Evolutionary conservation across 306 rosid species (phyloP).

Genomic region (Trifolium fragiferum): DNA sequence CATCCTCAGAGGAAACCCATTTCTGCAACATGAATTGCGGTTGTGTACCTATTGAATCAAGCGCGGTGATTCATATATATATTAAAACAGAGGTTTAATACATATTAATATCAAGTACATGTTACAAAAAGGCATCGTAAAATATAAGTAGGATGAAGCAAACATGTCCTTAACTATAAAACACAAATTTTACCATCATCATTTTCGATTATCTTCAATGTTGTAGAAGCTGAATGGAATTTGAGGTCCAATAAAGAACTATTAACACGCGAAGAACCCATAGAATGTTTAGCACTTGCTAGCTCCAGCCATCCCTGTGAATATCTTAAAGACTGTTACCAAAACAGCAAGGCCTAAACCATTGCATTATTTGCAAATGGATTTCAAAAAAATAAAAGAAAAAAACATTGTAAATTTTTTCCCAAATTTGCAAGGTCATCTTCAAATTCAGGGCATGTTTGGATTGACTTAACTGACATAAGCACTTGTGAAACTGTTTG

Average conservation of each 20-base stretch:
- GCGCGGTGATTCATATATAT: constrained; percentile 33
- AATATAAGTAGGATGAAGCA: constrained; percentile 23
- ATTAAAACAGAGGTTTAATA: constrained; percentile 31
- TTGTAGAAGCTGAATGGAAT: constrained; percentile 68
- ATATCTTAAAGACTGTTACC: constrained; percentile 2
- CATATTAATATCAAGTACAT: constrained; percentile 13
- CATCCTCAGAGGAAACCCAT: constrained; percentile 66
- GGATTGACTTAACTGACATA: too few relatives aligned
- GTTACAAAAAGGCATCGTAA: constrained; percentile 1
- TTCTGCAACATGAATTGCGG: constrained; percentile 62
- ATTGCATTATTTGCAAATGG: background rate
- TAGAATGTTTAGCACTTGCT: constrained; percentile 86
- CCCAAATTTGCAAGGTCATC: background rate
- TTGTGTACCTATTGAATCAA: constrained; percentile 37
- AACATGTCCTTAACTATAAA: background rate
- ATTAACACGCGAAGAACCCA: constrained; percentile 83
- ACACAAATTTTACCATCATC: constrained; percentile 52
- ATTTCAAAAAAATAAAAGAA: constrained; percentile 15
- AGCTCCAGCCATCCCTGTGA: constrained; percentile 89
- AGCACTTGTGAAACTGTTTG: background rate
- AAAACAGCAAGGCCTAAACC: too few relatives aligned
- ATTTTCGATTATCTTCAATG: constrained; percentile 53
- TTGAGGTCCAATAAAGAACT: constrained; percentile 75
- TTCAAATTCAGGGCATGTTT: background rate
- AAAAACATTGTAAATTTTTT: too few relatives aligned